Percentiles rank a stretch among this genome's conserved stretches.
Conservation (phyloP, 83 land plant genomes). For the Isoetes engelmannii region DNA sequence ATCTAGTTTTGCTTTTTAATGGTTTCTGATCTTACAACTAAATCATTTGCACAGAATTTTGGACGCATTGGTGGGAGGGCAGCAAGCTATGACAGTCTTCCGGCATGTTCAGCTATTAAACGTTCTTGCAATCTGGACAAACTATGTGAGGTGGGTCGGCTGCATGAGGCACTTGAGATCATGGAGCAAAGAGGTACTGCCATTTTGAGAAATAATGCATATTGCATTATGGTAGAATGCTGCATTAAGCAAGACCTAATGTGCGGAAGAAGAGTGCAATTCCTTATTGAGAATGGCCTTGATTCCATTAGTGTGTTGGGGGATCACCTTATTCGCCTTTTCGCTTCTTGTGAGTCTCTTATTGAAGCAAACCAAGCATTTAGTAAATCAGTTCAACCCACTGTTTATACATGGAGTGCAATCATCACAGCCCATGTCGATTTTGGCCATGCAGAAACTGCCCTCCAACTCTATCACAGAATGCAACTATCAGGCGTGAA, state of each 20-base stretch:
- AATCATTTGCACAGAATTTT: too few species aligned
- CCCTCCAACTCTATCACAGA: neutral
- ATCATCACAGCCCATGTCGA: slow-evolving; percentile 8
- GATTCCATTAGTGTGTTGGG: neutral
- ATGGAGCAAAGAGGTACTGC: too few species aligned
- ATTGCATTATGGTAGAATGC: neutral
- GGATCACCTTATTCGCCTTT: slow-evolving; percentile 12
- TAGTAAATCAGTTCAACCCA: neutral
- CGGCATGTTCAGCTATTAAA: too few species aligned
- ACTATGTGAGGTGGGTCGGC: too few species aligned
- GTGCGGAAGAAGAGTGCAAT: neutral
- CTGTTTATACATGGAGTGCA: slow-evolving; percentile 14
- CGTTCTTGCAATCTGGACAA: too few species aligned
- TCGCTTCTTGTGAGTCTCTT: slow-evolving; percentile 3
- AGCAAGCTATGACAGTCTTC: too few species aligned
- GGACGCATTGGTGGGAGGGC: too few species aligned
- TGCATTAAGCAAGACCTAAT: neutral
- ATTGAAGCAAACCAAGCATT: slow-evolving; percentile 6
- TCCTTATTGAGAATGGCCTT: slow-evolving; percentile 6
- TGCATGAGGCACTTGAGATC: too few species aligned
- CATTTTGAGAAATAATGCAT: too few species aligned
- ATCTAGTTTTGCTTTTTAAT: too few species aligned
- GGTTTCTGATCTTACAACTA: too few species aligned
- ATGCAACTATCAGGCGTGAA: neutral
- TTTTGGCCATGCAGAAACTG: slow-evolving; percentile 2